These are phyloP conservation scores for Senna siamea DNA, from an alignment of 306 rosid genomes.

Conservation along the genomic window DNA sequence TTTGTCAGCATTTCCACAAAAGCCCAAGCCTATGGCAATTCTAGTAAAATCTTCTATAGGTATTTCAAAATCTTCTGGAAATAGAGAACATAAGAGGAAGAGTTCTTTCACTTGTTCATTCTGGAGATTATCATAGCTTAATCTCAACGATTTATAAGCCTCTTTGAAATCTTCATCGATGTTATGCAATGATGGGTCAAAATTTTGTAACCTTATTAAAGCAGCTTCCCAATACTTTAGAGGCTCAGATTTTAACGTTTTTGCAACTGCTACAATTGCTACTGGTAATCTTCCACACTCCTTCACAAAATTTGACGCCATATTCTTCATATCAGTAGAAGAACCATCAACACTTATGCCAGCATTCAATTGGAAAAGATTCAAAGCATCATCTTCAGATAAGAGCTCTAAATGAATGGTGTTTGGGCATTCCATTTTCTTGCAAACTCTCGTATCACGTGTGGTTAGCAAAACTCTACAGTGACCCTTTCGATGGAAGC, in stretches of 20 bases:
- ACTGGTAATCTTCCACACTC: constrained; percentile 38
- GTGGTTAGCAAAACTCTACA: constrained; percentile 26
- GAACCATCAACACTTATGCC: background rate
- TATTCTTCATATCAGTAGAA: background rate
- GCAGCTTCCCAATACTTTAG: constrained; percentile 17
- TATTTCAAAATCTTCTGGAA: constrained; percentile 37
- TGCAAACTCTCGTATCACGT: background rate
- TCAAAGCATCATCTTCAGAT: background rate
- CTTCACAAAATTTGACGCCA: background rate
- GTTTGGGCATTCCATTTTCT: background rate
- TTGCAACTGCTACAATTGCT: constrained; percentile 11
- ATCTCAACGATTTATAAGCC: constrained; percentile 27
- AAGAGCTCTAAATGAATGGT: background rate
- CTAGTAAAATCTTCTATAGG: background rate
- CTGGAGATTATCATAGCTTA: constrained; percentile 39
- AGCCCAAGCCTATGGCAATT: constrained; percentile 10
- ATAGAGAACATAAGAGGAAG: constrained; percentile 34
- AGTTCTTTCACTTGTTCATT: constrained; percentile 16
- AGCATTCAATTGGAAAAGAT: background rate
- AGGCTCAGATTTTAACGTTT: constrained; percentile 14
- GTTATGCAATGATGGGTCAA: background rate
- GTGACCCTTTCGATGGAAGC: background rate
- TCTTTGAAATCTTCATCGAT: constrained; percentile 5
- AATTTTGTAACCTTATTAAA: background rate
- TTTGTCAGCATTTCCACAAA: background rate